phyloP scores from a whole-genome alignment of 768 basidiomycete genomes.

The Trametes villosa region DNA sequence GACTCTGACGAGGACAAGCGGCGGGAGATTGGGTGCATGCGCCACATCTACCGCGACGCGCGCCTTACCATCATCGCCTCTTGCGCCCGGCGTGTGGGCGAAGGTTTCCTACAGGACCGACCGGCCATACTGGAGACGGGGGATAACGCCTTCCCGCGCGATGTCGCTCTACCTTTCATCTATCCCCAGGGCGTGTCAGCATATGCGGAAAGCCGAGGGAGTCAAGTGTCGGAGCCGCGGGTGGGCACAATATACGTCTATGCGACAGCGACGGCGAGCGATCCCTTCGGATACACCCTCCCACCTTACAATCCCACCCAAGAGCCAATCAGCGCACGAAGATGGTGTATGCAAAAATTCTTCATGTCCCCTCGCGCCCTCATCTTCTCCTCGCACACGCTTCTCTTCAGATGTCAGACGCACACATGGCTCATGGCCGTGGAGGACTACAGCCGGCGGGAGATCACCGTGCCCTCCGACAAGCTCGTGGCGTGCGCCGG shows the following conservation, averaged over 20 bases:
- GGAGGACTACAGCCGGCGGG: background rate
- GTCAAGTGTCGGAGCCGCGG: background rate
- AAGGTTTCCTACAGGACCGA: background rate
- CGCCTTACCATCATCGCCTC: background rate
- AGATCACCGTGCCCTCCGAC: background rate
- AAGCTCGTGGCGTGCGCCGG: background rate
- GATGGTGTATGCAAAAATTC: constrained; percentile 6
- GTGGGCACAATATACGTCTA: background rate
- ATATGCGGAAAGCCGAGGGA: background rate
- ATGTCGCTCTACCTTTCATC: background rate
- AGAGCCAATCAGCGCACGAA: background rate
- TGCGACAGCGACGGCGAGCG: background rate
- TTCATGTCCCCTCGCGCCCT: background rate
- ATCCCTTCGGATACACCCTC: background rate
- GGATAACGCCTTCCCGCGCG: background rate
- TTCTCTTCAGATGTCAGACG: background rate
- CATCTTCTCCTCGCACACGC: background rate
- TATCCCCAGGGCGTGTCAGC: background rate
- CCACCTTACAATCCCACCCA: background rate
- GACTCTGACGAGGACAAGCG: background rate
- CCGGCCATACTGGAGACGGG: background rate
- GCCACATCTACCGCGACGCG: background rate
- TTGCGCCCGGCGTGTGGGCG: background rate
- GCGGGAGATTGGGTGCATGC: background rate
- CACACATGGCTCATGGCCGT: background rate